Conservation (phyloP, 352 stramenopile genomes). For the Globisporangium takayamanum region DNA sequence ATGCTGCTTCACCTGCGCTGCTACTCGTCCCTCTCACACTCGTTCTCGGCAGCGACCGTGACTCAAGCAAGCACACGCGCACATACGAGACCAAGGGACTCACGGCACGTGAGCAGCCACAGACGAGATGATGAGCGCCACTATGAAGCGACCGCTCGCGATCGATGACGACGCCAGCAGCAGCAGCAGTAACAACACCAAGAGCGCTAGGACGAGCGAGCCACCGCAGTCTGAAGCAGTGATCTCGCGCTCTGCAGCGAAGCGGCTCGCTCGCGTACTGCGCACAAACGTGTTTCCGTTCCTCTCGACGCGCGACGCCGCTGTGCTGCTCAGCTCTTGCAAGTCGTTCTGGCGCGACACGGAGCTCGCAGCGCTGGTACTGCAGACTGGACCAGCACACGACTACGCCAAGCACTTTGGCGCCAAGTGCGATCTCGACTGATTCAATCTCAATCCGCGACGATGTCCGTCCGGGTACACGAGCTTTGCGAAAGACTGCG, state of each 20-base stretch:
- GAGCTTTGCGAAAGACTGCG: neutral
- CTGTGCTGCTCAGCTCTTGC: neutral
- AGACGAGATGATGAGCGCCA: too few species aligned
- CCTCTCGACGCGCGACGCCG: neutral
- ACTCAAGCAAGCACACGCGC: too few species aligned
- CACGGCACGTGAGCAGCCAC: too few species aligned
- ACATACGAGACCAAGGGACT: too few species aligned
- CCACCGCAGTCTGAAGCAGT: neutral
- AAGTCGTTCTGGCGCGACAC: neutral
- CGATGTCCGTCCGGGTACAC: neutral
- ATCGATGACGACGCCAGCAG: too few species aligned
- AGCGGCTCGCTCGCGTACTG: constrained; percentile 4
- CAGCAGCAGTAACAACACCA: too few species aligned
- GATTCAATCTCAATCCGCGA: neutral
- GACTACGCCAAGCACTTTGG: neutral
- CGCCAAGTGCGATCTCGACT: neutral
- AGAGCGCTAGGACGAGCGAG: neutral
- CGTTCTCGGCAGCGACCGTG: too few species aligned
- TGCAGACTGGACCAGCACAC: neutral
- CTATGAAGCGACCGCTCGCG: too few species aligned
- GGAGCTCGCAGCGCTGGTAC: neutral
- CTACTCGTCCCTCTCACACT: too few species aligned
- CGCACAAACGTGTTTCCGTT: constrained; percentile 5
- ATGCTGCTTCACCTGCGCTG: too few species aligned
- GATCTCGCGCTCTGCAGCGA: neutral